Conservation (phyloP, 2,329 filamentous ascomycete genomes). For the Cercospora citrullina region DNA sequence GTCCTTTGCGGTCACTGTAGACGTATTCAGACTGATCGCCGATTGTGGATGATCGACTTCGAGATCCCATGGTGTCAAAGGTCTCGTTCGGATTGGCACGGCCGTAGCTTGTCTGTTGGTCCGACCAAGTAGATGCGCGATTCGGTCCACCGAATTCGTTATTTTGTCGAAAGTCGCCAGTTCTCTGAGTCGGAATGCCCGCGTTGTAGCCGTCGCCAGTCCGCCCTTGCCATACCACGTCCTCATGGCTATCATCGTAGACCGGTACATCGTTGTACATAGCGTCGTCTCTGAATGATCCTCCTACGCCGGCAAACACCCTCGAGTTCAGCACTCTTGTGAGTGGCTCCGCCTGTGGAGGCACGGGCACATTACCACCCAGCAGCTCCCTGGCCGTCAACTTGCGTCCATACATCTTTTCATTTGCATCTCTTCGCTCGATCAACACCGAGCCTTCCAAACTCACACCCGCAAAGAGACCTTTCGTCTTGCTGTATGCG, state of each 20-base stretch:
- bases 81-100: slow-evolving; percentile 53
- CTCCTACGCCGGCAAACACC: slow-evolving; percentile 70
- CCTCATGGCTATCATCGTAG: slow-evolving; percentile 80
- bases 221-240: slow-evolving; percentile 79
- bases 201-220: slow-evolving; percentile 71
- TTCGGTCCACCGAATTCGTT: slow-evolving; percentile 54
- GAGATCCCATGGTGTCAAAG: slow-evolving; percentile 45
- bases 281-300: slow-evolving; percentile 46
- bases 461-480: slow-evolving; percentile 91
- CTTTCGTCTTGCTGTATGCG: slow-evolving; percentile 97
- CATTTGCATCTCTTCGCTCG: slow-evolving; percentile 93
- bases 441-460: slow-evolving; percentile 91
- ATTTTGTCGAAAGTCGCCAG: slow-evolving; percentile 41
- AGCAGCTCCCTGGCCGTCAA: slow-evolving; percentile 81
- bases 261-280: slow-evolving; percentile 95
- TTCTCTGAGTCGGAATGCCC: slow-evolving; percentile 56
- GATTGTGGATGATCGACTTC: slow-evolving; percentile 41
- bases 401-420: slow-evolving; percentile 86
- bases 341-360: slow-evolving; percentile 78
- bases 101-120: slow-evolving; percentile 61
- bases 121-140: slow-evolving; percentile 70
- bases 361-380: slow-evolving; percentile 72
- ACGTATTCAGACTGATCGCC: slow-evolving; percentile 52
- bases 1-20: slow-evolving; percentile 53
- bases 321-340: slow-evolving; percentile 83